phyloP scores from a whole-genome alignment of 495 filamentous ascomycete species.

The Penicilliopsis zonata region DNA sequence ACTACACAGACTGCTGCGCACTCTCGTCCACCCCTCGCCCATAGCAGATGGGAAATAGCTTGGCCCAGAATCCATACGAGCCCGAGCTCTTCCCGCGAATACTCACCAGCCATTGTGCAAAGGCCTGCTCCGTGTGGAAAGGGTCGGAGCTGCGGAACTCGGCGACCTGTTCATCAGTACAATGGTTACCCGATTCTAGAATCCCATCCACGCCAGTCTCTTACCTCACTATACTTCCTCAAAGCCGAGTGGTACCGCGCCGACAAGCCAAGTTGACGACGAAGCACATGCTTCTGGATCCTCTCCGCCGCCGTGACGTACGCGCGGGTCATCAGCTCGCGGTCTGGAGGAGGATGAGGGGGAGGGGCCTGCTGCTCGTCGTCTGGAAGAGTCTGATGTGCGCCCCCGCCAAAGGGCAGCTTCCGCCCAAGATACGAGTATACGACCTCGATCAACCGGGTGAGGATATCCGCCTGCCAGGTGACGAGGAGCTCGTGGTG shows the following conservation, averaged over 20 bases:
- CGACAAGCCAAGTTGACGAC: slow-evolving; percentile 15
- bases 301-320: slow-evolving; percentile 17
- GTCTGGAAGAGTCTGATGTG: slow-evolving; percentile 7
- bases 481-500: slow-evolving; percentile 17
- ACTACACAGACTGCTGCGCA: no score
- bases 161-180: slow-evolving; percentile 16
- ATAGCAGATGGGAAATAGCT: slow-evolving; percentile 27
- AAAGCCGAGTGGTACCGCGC: slow-evolving; percentile 15
- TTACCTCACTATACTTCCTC: slow-evolving; percentile 22
- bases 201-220: not conserved
- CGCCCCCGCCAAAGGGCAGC: slow-evolving; percentile 10
- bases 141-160: slow-evolving; percentile 23
- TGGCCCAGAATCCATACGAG: slow-evolving; percentile 22
- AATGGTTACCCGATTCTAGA: not conserved
- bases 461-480: slow-evolving; percentile 29
- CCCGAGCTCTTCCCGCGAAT: slow-evolving; percentile 11
- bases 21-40: slow-evolving; percentile 19
- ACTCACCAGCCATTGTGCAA: slow-evolving; percentile 23
- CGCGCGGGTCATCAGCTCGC: slow-evolving; percentile 11
- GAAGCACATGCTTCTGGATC: slow-evolving; percentile 12
- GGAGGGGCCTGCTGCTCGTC: slow-evolving; percentile 12
- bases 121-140: slow-evolving; percentile 17
- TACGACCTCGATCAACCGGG: slow-evolving; percentile 26
- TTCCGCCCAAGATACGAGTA: slow-evolving; percentile 14
- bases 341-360: slow-evolving; percentile 4